Evolutionary conservation across 2,329 filamentous ascomycete species (phyloP).

Genomic region (Colletotrichum lupini): DNA sequence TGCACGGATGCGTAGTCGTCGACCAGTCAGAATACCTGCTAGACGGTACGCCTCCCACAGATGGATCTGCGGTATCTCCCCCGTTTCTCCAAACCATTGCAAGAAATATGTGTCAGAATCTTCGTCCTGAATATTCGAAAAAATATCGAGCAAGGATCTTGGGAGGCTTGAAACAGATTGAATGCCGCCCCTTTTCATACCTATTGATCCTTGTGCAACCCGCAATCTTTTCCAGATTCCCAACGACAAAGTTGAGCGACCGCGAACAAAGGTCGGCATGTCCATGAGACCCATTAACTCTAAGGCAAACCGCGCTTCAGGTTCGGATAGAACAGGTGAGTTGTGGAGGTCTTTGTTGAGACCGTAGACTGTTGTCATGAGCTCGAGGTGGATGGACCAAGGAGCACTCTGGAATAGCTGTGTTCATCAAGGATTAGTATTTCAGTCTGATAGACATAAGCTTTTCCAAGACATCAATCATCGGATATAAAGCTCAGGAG

Average conservation of each 20-base stretch:
- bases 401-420: neutral
- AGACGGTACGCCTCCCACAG: slow-evolving; percentile 41
- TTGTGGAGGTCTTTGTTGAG: neutral
- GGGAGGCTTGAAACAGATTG: slow-evolving; percentile 42
- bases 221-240: slow-evolving; percentile 10
- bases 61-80: slow-evolving; percentile 40
- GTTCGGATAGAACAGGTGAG: neutral
- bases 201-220: neutral
- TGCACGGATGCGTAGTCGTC: slow-evolving; percentile 14
- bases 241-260: slow-evolving; percentile 2
- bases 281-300: slow-evolving; percentile 30
- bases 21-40: slow-evolving; percentile 37
- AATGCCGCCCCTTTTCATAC: slow-evolving; percentile 23
- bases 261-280: slow-evolving; percentile 23
- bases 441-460: too few relatives aligned
- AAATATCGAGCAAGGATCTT: slow-evolving; percentile 40
- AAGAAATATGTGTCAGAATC: slow-evolving; percentile 33
- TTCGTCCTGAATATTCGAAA: slow-evolving; percentile 26
- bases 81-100: slow-evolving; percentile 38
- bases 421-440: neutral
- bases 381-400: neutral
- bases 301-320: neutral
- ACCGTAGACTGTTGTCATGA: neutral
- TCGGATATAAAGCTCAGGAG: too few relatives aligned
- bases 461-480: too few relatives aligned